phyloP scores from a whole-genome alignment of 108 stramenopile species.

The Skeletonema tropicum region DNA sequence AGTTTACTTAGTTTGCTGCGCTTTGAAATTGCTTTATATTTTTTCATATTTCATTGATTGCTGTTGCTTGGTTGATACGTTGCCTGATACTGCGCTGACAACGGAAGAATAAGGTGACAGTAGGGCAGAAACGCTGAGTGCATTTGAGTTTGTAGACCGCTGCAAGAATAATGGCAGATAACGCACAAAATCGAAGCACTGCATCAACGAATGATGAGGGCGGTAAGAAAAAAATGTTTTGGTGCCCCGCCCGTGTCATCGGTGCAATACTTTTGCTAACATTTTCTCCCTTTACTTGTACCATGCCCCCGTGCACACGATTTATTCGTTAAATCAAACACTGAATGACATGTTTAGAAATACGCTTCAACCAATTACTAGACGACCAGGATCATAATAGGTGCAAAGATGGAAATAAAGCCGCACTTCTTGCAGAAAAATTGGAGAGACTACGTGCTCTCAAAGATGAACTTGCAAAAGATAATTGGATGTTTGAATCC shows the following conservation, averaged over 20 bases:
- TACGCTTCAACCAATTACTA: conserved; percentile 45
- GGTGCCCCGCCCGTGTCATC: not conserved
- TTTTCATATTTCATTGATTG: no score
- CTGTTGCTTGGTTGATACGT: no score
- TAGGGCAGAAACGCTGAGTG: not conserved
- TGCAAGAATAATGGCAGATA: not conserved
- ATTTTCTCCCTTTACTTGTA: not conserved
- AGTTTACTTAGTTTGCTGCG: no score
- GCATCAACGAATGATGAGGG: not conserved
- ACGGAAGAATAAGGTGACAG: not conserved
- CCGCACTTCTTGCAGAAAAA: conserved; percentile 58
- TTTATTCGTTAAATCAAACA: not conserved
- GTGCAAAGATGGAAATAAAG: conserved; percentile 62
- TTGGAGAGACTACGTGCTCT: conserved; percentile 63
- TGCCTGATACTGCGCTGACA: not conserved
- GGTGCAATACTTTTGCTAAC: not conserved
- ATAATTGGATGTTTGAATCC: conserved; percentile 60
- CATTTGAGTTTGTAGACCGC: not conserved
- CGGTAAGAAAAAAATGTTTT: not conserved
- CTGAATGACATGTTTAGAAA: conserved; percentile 13
- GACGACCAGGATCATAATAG: conserved; percentile 75
- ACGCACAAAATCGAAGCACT: not conserved
- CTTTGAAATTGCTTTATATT: no score
- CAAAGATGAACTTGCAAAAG: conserved; percentile 57
- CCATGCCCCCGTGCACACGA: not conserved